Percentiles rank a stretch among this genome's conserved stretches.
Conservation (phyloP, 108 stramenopile species). For the Epithemia pelagica region DNA sequence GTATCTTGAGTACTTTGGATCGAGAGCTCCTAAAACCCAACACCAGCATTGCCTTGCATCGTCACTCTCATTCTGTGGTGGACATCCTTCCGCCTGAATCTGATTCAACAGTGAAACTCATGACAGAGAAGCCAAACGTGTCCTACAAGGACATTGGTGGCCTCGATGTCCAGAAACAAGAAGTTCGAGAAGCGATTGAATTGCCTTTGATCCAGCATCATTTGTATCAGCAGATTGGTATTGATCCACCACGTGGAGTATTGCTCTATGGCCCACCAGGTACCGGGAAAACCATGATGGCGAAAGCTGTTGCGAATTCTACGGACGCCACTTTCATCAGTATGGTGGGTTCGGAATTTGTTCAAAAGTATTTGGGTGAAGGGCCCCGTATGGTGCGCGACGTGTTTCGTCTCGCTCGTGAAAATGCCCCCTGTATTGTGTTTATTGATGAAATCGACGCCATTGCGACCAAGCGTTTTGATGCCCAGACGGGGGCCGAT, state of each 20-base stretch:
- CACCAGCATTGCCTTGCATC: slow-evolving; percentile 94
- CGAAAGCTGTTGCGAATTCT: slow-evolving; percentile 98
- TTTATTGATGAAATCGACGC: slow-evolving; percentile 99
- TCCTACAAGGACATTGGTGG: slow-evolving; percentile 99
- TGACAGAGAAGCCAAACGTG: slow-evolving; percentile 98
- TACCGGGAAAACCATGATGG: slow-evolving; percentile 99
- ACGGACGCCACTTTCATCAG: slow-evolving; percentile 97
- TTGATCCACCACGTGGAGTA: slow-evolving; percentile 99
- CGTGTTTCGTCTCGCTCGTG: slow-evolving; percentile 97
- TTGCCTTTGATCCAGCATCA: slow-evolving; percentile 96
- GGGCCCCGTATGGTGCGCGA: slow-evolving; percentile 99
- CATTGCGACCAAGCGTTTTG: slow-evolving; percentile 99
- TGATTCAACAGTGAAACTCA: slow-evolving; percentile 97
- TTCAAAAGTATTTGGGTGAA: slow-evolving; percentile 99
- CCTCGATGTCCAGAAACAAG: slow-evolving; percentile 98
- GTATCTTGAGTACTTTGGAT: slow-evolving; percentile 95
- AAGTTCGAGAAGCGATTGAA: slow-evolving; percentile 99
- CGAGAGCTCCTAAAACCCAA: slow-evolving; percentile 97
- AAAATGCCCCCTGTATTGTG: slow-evolving; percentile 96
- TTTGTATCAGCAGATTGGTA: slow-evolving; percentile 98
- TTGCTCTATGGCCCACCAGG: slow-evolving; percentile 89
- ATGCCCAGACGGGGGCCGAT: slow-evolving; percentile 98
- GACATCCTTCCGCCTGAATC: slow-evolving; percentile 98
- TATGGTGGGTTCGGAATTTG: slow-evolving; percentile 99
- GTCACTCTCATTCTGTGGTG: slow-evolving; percentile 97